Evolutionary conservation across 345 rosid species (phyloP).

Genomic region (Rhodamnia rubescens): DNA sequence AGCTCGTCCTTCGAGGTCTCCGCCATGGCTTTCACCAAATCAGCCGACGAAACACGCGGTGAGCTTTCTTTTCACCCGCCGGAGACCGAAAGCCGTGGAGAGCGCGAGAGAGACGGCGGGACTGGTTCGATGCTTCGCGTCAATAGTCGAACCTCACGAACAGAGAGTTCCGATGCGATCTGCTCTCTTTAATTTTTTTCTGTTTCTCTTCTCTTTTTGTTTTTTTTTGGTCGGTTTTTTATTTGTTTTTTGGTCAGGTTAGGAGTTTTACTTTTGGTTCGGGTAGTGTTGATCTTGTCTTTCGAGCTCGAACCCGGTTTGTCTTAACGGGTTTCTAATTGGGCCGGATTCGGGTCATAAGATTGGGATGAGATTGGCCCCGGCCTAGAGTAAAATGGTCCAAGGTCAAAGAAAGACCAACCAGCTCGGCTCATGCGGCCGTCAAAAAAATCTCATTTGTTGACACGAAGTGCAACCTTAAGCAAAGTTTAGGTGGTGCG

Average conservation of each 20-base stretch:
- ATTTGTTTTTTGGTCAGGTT: too few species aligned
- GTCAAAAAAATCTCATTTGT: neutral
- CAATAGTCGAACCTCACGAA: neutral
- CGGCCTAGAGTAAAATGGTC: neutral
- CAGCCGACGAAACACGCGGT: neutral
- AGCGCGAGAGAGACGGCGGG: neutral
- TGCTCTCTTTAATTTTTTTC: neutral
- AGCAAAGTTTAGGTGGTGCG: neutral
- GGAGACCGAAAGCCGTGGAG: neutral
- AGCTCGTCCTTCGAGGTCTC: constrained; percentile 69
- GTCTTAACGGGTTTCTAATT: neutral
- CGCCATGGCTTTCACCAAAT: constrained; percentile 26
- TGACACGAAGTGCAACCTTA: neutral
- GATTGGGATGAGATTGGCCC: neutral
- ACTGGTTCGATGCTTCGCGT: neutral
- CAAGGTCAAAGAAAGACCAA: neutral
- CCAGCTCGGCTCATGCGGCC: neutral
- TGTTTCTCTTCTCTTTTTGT: neutral
- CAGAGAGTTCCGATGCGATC: neutral
- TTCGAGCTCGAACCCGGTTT: neutral
- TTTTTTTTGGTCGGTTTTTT: neutral
- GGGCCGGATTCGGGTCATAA: neutral
- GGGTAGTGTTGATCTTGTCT: neutral
- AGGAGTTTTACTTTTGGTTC: neutral
- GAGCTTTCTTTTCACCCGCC: neutral